Evolutionary conservation across 2,329 filamentous ascomycete genomes (phyloP), one percentile per base, ranked within the genome.

Genomic region (Claviceps pusilla): DNA sequence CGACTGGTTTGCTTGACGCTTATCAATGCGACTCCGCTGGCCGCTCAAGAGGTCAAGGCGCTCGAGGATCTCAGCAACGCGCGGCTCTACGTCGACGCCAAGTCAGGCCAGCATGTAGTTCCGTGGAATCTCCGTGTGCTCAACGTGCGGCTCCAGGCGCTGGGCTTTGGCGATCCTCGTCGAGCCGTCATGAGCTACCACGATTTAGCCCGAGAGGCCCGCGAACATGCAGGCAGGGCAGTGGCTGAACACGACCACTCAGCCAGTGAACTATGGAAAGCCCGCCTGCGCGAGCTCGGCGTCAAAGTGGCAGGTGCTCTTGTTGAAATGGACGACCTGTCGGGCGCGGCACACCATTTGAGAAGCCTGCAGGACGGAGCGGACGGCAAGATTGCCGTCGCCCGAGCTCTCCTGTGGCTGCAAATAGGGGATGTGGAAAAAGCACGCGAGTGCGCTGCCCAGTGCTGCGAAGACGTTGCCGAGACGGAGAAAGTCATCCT

Each of bases 111-210:
- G 53, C 84, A 86, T 64, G 76, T 95, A 0, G 86, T 91, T 0
- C 91, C 91, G 0, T 98, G 93, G 90, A 79, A 85, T 46, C 76
- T 98, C 52, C 81, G 93, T 7, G 78, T 96, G 3, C 76, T 97
- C 16, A 83, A 85, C 7, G 86, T 96, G 9, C 79, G 90, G 1
- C 76, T 97, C 24, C 88, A 95, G 60, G 88, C 87, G 0, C 78
- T 95, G 48, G 89, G 88, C 1, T 94, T 93, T 59, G 84, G 84
- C 4, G 93, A 98, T 68, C 80, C 84, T 51, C 78, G 91, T 4
- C 78, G 90, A 57, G 86, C 87, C 3, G 84, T 98, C 55, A 91
- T 93, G 76, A 87, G 86, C 48, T 88, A 95, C 65, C 95, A 95
- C 65, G 89, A 95, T 58, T 76, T 97, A 2, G 89, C 84, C 0